Evolutionary conservation across 805 yeast species (phyloP), one percentile per base, ranked within the genome.

Genomic region (Tetrapisispora namnaoensis): DNA sequence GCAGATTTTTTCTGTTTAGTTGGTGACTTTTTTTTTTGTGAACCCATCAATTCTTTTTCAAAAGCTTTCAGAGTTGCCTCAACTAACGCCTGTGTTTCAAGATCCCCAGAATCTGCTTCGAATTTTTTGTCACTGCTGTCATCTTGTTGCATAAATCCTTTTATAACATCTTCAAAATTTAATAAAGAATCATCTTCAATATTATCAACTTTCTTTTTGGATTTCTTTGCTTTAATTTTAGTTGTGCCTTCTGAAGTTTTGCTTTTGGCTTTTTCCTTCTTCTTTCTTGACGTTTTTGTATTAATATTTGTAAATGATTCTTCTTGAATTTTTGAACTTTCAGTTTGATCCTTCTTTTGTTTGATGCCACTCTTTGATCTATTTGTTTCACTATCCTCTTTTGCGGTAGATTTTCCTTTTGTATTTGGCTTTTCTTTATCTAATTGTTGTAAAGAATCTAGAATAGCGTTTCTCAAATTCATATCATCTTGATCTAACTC

Each of bases 1-100:
- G 48, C 1, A 13, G 50, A 24, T 20, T 51, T 49, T 13, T 47
- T 27, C 5, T 46, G 18, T 11, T 43, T n/a, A 11, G 43, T 36
- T 11, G 47, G 18, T 5, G 37, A 8, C 27, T 52, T 45, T 13
- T 51, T 17, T 20, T 54, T 30, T 22, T 42, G 36, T 6, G 56
- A 49, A 1, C 58, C 58, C 28, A 62, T 40, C 18, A 62, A 49
- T 41, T 62, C 62, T 17, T 55, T 60, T 49, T 65, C 68, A 49
- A 65, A 65, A 10, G 67, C 68, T 40, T 60, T 62, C 21, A 64
- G 49, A 1, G 69, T 63, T 4, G 63, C 67, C 37, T 63, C 68
- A 2, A 65, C 68, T 20, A 64, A 49, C 1, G 67, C 66, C 38
- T 61, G 63, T 32, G 68, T 60, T 46, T 65, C 69, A 13, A 37